Base-by-base conservation (phyloP, 148 eudicot genomes). In the Persicaria maculosa region DNA sequence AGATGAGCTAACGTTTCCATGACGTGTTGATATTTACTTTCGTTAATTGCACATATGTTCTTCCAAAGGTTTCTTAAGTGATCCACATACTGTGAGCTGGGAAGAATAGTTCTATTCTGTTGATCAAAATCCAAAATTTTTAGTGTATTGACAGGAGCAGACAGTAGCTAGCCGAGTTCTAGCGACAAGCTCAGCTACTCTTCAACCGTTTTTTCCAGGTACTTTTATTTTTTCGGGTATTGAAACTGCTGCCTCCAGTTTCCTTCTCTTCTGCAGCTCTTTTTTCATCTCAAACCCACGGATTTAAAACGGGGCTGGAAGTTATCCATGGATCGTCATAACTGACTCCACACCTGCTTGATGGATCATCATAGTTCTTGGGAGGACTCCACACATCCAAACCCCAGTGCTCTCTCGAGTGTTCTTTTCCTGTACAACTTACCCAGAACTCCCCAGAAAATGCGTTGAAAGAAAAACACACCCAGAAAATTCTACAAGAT, bases 11-110 rank as follows among this genome's bases (percentile, higher is more conserved):
- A 65, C 47, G 46, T 14, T 65, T 65, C 17, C 45, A 40, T 43
- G 47, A 65, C 19, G 44, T 65, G 70, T 43, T 65, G 70, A 65
- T 36, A 65, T 65, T 57, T 12, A 14, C 70, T 43, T 6, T 9
- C 69, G 9, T 65, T 4, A 65, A 65, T 25, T 65, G 70, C 70
- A 40, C 70, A 65, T 65, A 65, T 65, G 47, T 40, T 65, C 70
- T 65, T 65, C 70, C 70, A 36, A 3, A 8, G 8, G 8, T 0
- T 65, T 36, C 8, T 65, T 65, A 6, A 36, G 31, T 65, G 70
- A 40, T 40, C 47, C 40, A 48, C 46, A 65, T 43, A 46, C 68
- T 62, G 44, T 25, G 44, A 25, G 36, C 44, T 9, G 17, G 9
- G 70, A 31, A 65, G 45, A 65, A 43, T 40, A 45, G 5, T 14